Evolutionary conservation across 495 filamentous ascomycete species (phyloP), one percentile per base, ranked within the genome.

Genomic region (Recurvomyces mirabilis): DNA sequence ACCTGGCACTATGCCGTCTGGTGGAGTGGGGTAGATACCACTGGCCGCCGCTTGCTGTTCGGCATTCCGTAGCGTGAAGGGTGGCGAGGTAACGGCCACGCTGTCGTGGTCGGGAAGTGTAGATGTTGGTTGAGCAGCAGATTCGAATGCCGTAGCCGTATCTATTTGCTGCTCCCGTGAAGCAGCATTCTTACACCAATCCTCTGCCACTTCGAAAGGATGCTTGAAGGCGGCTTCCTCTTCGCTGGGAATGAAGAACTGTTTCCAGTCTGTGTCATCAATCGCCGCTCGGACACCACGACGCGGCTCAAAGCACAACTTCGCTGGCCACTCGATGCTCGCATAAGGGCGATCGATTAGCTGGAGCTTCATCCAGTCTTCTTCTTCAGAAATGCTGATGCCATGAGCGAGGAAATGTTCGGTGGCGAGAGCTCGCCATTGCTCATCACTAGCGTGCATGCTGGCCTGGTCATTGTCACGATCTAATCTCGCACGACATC

Each of bases 1-100:
- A 15, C 34, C 37, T 31, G 20, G 46, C 23, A 73, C 68, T 33
- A 81, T 62, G 9, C 74, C 83, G 58, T 93, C 87, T 32, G 87
- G 87, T 20, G 87, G 87, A 4, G 87, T 94, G 6, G 83, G 87
- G 60, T 94, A 94, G 38, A 94, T 77, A 11, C 81, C 70, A 41
- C 74, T 78, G 19, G 72, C 66, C 20, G 41, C 34, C n/a, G 46
- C 44, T 23, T 55, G 51, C 21, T 59, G 49, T 17, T 53, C 51
- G 7, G 34, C 37, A n/a, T 18, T 29, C 5, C 49, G 51, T 26
- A 40, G 51, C n/a, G 41, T 21, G 38, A 55, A 52, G 6, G 45
- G 51, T 36, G 54, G 47, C 1, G 54, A 57, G 14, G 51, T 48
- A 7, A 15, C 17, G 4, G n/a, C 17, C 21, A n/a, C 5, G 6